Base-by-base conservation (phyloP, 148 eudicot species). In the Suaeda aralocaspica region DNA sequence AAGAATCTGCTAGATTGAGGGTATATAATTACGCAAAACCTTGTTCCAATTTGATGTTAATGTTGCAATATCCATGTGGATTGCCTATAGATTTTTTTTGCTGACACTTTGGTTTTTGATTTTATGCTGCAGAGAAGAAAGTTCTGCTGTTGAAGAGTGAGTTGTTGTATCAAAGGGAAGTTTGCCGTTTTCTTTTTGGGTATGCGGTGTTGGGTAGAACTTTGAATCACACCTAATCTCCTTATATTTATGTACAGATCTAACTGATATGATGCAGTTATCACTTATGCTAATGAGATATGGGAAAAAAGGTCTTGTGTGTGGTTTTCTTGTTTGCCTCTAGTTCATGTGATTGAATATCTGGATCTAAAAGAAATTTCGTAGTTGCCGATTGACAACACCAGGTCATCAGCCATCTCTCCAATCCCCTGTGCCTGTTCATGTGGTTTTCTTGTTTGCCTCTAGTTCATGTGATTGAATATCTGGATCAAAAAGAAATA, bases 1-100 rank as follows among this genome's bases (percentile, higher is more conserved):
- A 87, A 79, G 77, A 80, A 78, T 81, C 71, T 9, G 82, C 79
- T 7, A 78, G 68, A 53, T 68, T 77, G 64, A 69, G 70, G 81
- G 92, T 88, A 53, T 78, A 83, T 42, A 63, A 49, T 65, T n/a
- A 22, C 2, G 0, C 22, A 42, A 52, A 64, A 24, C 46, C 6
- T 10, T 41, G n/a, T 46, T 24, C 21, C 52, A 25, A 36, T 41
- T 59, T 26, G 21, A 5, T 31, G 39, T 52, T n/a, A 10, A 22
- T 21, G 44, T 6, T 10, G n/a, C n/a, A n/a, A n/a, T n/a, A n/a
- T n/a, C n/a, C 18, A 15, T 46, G 29, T 26, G 3, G 22, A 44
- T 24, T 11, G 1, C 51, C 34, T 18, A 6, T 39, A 10, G 29
- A 64, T 36, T 9, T 9, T 10, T 50, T 26, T 36, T 36, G 19